Evolutionary conservation across 2,329 filamentous ascomycete genomes (phyloP), one percentile per base, ranked within the genome.

Genomic region (Penicillium sp.): DNA sequence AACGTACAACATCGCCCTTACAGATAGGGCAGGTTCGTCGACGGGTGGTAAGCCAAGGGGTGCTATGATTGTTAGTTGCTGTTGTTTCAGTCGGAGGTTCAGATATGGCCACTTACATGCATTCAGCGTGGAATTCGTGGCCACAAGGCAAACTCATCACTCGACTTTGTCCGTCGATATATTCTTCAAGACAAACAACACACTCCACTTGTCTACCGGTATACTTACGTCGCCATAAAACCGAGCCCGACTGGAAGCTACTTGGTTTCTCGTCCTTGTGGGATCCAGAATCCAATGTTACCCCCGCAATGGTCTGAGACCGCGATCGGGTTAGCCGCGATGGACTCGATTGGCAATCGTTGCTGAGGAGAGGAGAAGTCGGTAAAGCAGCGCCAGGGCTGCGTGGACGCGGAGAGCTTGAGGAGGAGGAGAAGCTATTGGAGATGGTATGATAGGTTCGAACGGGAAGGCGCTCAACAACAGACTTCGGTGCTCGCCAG

Each of bases 121-220:
- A 99, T 72, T 96, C 92, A 27, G 83, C 93, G 75, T 99, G 95
- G 75, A 98, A 99, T 70, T 99, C 95, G 73, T 99, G 95, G 35
- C 95, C 95, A 76, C 95, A 99, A 9, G 95, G 95, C 58, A 99
- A 78, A 71, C 92, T 96, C 95, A 99, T 99, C 39, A 99, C 93
- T 69, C 87, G 86, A 73, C 92, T 96, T 67, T 97, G 88, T 39
- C 95, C 95, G 74, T 97, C 93, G 23, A 96, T 82, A 69, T 98
- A 99, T 72, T 99, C 95, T 71, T 99, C 95, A 33, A 99, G 79
- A 68, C 95, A 99, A 2, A 99, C 93, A 13, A 97, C 93, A 71
- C 95, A 99, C 74, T 99, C 95, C 9, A 92, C 86, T 72, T 88
- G 86, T 60, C 85, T 81, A 35, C 85, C 84, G 21, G 83, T 84